Base-by-base conservation (phyloP, 306 rosid genomes). In the Abrus precatorius region DNA sequence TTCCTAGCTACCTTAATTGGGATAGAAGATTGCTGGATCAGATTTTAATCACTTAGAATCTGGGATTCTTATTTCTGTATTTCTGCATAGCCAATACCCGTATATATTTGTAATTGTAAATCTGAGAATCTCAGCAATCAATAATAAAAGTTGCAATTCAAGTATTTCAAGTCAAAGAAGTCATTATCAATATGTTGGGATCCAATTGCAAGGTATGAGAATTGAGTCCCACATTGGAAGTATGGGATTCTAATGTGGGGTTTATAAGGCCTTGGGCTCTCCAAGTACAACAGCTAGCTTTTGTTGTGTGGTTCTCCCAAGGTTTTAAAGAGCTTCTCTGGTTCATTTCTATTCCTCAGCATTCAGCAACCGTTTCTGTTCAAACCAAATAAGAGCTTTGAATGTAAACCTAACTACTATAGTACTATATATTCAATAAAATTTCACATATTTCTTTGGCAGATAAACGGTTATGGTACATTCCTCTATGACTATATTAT, bases 331-430 rank as follows among this genome's bases (percentile, higher is more conserved):
- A 52, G 56, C 1, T 4, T n/a, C 13, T 52, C 56, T 52, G 28
- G 5, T 52, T n/a, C 60, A 52, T 14, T 20, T 2, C 27, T 12
- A 2, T 50, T 50, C 27, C 27, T 13, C 55, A 50, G 30, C 9
- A 1, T 20, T 2, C 60, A 54, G 60, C 60, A 3, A 54, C 7
- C 20, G 3, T 20, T 54, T 5, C 10, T 54, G 32, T 54, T 14
- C 60, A 54, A 54, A 14, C 60, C 20, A 5, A 54, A 54, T 54
- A 20, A 54, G 60, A 69, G 6, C 33, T 52, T 27, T 8, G 29
- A 47, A 50, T 49, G 56, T 57, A 50, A 65, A 48, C 53, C 72
- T 52, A 65, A 13, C 69, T 65, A 71, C 53, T 45, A 12, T 45
- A 13, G 62, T 65, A 71, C 53, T 45, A 12, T 45, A 52, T 52